Conservation (phyloP, 2,329 filamentous ascomycete species). For the Colletotrichum eremochloae region DNA sequence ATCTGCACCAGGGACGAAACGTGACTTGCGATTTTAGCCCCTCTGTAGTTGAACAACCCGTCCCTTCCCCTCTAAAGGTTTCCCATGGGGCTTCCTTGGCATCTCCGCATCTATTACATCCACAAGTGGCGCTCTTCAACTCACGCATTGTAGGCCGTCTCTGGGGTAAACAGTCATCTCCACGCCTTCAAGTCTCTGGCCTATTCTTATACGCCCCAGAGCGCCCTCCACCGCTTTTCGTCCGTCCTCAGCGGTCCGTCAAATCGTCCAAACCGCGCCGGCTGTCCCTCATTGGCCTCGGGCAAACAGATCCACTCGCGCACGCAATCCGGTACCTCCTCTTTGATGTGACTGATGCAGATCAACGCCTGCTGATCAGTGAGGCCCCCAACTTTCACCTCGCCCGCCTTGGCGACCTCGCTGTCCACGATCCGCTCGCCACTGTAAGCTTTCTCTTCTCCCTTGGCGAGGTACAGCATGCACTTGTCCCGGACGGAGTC, state of each 20-base stretch:
- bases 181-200: not conserved
- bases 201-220: conserved; percentile 65
- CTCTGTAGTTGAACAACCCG: not conserved
- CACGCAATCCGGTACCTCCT: conserved; percentile 89
- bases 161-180: conserved; percentile 6
- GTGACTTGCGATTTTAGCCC: conserved; percentile 7
- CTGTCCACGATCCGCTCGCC: conserved; percentile 60
- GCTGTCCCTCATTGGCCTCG: conserved; percentile 73
- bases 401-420: conserved; percentile 57
- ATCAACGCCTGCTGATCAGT: conserved; percentile 82
- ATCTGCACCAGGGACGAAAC: conserved; percentile 12
- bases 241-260: conserved; percentile 71
- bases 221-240: conserved; percentile 71
- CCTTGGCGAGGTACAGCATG: conserved; percentile 80
- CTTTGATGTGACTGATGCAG: conserved; percentile 91
- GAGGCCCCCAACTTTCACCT: conserved; percentile 72
- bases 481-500: conserved; percentile 87
- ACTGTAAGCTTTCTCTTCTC: conserved; percentile 64
- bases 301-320: conserved; percentile 90
- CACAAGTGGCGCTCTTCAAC: conserved; percentile 2
- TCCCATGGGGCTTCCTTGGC: conserved; percentile 9
- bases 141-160: not conserved
- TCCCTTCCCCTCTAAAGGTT: not conserved
- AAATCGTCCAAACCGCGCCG: conserved; percentile 75
- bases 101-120: not conserved